Evolutionary conservation across 768 basidiomycete species (phyloP).

Genomic region (Trametes elegans): DNA sequence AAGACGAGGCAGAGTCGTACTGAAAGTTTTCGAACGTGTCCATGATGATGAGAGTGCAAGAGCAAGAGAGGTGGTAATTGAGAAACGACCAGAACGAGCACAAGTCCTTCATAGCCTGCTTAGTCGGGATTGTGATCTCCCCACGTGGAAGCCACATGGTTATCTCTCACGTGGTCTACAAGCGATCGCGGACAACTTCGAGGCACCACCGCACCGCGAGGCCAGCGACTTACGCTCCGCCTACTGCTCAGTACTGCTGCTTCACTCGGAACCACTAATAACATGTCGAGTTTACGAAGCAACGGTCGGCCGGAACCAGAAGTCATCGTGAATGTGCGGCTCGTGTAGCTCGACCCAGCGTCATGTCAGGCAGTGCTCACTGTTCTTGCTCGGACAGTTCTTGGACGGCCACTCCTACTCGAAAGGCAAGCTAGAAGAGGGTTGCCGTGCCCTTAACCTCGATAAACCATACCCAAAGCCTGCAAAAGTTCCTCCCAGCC

Average conservation of each 20-base stretch:
- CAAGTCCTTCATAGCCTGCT: slow-evolving; percentile 14
- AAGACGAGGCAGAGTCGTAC: slow-evolving; percentile 80
- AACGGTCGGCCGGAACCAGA: slow-evolving; percentile 64
- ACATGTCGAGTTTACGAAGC: slow-evolving; percentile 25
- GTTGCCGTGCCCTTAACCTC: slow-evolving; percentile 53
- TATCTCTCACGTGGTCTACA: background rate
- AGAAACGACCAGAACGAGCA: slow-evolving; percentile 1
- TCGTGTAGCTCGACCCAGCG: background rate
- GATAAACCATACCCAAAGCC: slow-evolving; percentile 53
- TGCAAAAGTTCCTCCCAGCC: slow-evolving; percentile 37
- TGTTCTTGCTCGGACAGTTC: slow-evolving; percentile 35
- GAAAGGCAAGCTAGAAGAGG: slow-evolving; percentile 66
- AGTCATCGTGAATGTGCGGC: slow-evolving; percentile 63
- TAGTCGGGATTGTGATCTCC: slow-evolving; percentile 3
- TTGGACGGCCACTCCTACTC: slow-evolving; percentile 65
- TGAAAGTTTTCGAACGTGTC: slow-evolving; percentile 86
- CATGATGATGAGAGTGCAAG: slow-evolving; percentile 40
- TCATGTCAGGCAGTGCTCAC: slow-evolving; percentile 24
- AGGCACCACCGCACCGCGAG: too few relatives aligned
- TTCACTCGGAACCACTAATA: background rate
- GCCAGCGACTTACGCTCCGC: too few relatives aligned
- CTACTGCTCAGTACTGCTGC: background rate
- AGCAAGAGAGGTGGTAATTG: background rate
- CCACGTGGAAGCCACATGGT: slow-evolving; percentile 19
- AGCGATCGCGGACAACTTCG: background rate